These are phyloP conservation scores for Pachysandra terminalis DNA, from an alignment of 164 flowering plant genomes.

Conservation along the genomic window DNA sequence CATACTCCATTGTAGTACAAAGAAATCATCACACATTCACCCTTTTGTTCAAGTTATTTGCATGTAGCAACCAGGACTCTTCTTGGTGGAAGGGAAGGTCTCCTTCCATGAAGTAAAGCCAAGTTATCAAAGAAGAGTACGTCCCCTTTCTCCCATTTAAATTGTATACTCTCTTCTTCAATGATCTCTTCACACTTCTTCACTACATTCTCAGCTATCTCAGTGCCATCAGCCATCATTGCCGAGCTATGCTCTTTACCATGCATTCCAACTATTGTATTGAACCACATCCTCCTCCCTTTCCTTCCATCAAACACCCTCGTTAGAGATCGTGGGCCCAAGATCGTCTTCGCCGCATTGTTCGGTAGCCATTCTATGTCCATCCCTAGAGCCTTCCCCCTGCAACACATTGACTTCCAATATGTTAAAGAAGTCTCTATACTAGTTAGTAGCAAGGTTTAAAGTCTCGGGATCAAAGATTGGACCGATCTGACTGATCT, in stretches of 20 bases:
- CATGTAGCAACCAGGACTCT: conserved; percentile 52
- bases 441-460: no score
- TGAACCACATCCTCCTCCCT: conserved; percentile 61
- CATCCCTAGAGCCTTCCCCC: conserved; percentile 56
- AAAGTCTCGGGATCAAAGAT: no score
- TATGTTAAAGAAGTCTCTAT: no score
- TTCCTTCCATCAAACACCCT: conserved; percentile 49
- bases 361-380: conserved; percentile 56
- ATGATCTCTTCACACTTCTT: conserved; percentile 50
- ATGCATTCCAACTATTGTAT: conserved; percentile 54
- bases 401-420: conserved; percentile 24
- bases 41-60: conserved; percentile 31
- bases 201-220: conserved; percentile 39
- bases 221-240: conserved; percentile 47
- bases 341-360: conserved; percentile 40
- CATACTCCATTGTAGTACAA: no score
- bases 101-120: conserved; percentile 57
- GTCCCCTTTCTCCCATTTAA: conserved; percentile 64
- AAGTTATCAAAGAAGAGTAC: conserved; percentile 57
- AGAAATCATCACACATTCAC: no score
- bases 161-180: conserved; percentile 64
- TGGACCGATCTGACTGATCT: no score
- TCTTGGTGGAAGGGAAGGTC: conserved; percentile 61
- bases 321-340: conserved; percentile 39
- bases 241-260: conserved; percentile 54